Conservation (phyloP, 768 basidiomycete species). For the Suillus placidus region DNA sequence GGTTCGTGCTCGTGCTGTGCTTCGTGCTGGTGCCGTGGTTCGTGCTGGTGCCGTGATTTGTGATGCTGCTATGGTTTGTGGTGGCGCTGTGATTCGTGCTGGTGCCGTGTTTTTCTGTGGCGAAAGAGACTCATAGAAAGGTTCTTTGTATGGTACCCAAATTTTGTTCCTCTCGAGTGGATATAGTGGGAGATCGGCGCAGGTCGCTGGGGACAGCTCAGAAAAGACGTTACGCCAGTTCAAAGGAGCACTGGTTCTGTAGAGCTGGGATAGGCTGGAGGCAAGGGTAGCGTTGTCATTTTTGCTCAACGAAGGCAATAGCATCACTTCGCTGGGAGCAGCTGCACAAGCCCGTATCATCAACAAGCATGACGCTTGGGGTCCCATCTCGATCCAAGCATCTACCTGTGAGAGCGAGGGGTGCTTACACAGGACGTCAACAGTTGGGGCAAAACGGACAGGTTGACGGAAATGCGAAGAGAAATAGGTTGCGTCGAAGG, state of each 20-base stretch:
- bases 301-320: constrained; percentile 56
- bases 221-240: constrained; percentile 59
- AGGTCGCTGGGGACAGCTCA: constrained; percentile 43
- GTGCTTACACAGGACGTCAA: constrained; percentile 42
- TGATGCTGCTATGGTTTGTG: background rate
- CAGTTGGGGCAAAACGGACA: constrained; percentile 55
- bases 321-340: constrained; percentile 35
- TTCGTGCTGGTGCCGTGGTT: background rate
- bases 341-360: constrained; percentile 47
- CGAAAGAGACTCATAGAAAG: background rate
- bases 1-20: background rate
- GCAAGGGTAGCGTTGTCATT: constrained; percentile 46
- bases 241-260: constrained; percentile 42
- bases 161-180: constrained; percentile 59
- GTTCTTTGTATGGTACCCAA: constrained; percentile 55
- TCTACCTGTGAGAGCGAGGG: constrained; percentile 34
- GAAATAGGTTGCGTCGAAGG: constrained; percentile 57
- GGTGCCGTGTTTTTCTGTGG: background rate
- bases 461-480: constrained; percentile 59
- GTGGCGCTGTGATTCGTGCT: background rate
- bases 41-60: background rate
- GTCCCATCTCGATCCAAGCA: constrained; percentile 41
- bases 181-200: constrained; percentile 63
- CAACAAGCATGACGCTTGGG: constrained; percentile 48
- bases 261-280: constrained; percentile 51